phyloP scores from a whole-genome alignment of 768 basidiomycete species.

The Pisolithus microcarpus region DNA sequence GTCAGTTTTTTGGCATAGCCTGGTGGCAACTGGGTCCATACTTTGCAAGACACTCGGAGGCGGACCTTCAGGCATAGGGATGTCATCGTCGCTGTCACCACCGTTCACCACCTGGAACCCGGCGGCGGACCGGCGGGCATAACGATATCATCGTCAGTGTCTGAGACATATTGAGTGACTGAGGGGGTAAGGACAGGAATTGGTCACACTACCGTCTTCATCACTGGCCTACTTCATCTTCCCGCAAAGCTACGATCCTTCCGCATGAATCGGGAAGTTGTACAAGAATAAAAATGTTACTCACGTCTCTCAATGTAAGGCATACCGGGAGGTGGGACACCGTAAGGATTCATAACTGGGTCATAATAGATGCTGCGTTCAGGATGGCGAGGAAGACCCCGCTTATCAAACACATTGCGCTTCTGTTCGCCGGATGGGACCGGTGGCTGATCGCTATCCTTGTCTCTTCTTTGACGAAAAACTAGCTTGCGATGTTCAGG shows the following conservation, averaged over 20 bases:
- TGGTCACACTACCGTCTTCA: slow-evolving; percentile 37
- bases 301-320: slow-evolving; percentile 85
- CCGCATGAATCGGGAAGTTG: not conserved
- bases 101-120: slow-evolving; percentile 31
- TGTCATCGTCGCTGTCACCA: slow-evolving; percentile 70
- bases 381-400: slow-evolving; percentile 84
- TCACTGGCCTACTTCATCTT: slow-evolving; percentile 61
- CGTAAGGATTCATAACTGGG: slow-evolving; percentile 86
- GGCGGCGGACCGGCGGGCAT: slow-evolving; percentile 62
- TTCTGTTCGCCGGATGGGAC: slow-evolving; percentile 37
- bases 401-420: slow-evolving; percentile 70
- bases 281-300: slow-evolving; percentile 22
- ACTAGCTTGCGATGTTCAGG: slow-evolving; percentile 87
- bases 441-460: slow-evolving; percentile 35
- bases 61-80: slow-evolving; percentile 82
- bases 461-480: slow-evolving; percentile 50
- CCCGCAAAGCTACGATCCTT: slow-evolving; percentile 42
- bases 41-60: slow-evolving; percentile 36
- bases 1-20: too few species aligned
- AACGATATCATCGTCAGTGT: slow-evolving; percentile 51
- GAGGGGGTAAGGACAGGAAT: not conserved
- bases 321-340: slow-evolving; percentile 94
- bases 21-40: slow-evolving; percentile 6
- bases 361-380: slow-evolving; percentile 91
- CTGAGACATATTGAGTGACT: slow-evolving; percentile 5